These are phyloP conservation scores for Noccaea bulbosa DNA, from an alignment of 345 rosid species.

Conservation along the genomic window DNA sequence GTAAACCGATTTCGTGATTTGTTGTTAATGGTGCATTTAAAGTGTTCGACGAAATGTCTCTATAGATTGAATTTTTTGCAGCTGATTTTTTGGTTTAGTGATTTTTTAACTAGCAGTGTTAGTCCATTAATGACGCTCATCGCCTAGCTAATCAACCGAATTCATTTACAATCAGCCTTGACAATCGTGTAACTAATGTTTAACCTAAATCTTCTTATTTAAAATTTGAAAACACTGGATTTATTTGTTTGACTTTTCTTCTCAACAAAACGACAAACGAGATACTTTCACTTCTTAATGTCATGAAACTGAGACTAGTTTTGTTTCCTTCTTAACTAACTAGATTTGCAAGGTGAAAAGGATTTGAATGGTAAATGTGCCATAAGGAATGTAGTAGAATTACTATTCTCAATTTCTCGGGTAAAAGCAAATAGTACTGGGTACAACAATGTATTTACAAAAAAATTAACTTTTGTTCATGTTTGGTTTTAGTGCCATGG, in stretches of 20 bases:
- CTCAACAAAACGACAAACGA: not conserved
- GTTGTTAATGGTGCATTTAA: no score
- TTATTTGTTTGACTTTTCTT: not conserved
- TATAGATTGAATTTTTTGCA: not conserved
- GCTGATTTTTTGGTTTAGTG: not conserved
- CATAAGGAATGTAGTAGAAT: not conserved
- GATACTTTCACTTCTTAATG: not conserved
- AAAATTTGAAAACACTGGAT: not conserved
- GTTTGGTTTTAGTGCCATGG: not conserved
- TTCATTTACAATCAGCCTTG: slow-evolving; percentile 1
- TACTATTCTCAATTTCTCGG: no score
- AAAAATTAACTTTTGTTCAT: not conserved
- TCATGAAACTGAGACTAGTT: not conserved
- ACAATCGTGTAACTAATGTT: not conserved
- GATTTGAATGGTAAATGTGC: not conserved
- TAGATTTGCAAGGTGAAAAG: no score
- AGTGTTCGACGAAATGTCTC: not conserved
- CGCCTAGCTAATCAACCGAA: slow-evolving; percentile 20
- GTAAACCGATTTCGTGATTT: no score
- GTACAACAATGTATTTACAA: not conserved
- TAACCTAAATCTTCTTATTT: not conserved
- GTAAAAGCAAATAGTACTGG: no score
- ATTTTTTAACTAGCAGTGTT: not conserved
- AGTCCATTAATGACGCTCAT: slow-evolving; percentile 11
- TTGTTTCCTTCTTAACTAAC: not conserved